Percentiles rank a stretch among this genome's conserved stretches.
Conservation (phyloP, 2,329 filamentous ascomycete species). For the Pestalotiopsis sp. region DNA sequence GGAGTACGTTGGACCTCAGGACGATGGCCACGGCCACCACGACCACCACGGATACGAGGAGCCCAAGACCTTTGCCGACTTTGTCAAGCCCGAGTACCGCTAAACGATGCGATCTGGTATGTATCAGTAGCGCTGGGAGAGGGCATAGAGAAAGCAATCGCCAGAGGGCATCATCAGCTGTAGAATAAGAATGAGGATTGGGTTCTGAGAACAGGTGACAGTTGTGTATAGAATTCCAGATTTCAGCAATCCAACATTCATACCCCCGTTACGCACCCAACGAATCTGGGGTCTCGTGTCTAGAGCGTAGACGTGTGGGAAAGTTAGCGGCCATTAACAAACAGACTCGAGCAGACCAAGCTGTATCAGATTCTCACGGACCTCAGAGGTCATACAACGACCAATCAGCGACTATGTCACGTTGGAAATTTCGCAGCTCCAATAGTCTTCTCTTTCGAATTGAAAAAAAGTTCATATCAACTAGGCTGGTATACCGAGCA, state of each 20-base stretch:
- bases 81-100: slow-evolving; percentile 91
- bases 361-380: too few relatives aligned
- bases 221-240: slow-evolving; percentile 12
- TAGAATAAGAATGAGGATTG: slow-evolving; percentile 8
- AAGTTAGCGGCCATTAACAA: neutral
- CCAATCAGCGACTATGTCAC: too few relatives aligned
- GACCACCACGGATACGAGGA: slow-evolving; percentile 70
- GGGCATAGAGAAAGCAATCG: slow-evolving; percentile 9
- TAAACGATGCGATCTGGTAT: slow-evolving; percentile 46
- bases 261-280: neutral
- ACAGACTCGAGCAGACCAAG: too few relatives aligned
- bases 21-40: slow-evolving; percentile 65
- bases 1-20: slow-evolving; percentile 87
- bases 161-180: neutral
- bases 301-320: neutral
- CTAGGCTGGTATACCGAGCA: too few relatives aligned
- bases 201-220: slow-evolving; percentile 8
- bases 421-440: too few relatives aligned
- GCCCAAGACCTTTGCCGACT: slow-evolving; percentile 97
- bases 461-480: too few relatives aligned
- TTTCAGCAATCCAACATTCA: slow-evolving; percentile 10
- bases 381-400: too few relatives aligned
- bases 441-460: too few relatives aligned
- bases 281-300: neutral
- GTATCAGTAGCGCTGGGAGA: neutral